A percentile compares a stretch with the other conserved stretches of the same genome.
phyloP scores from a whole-genome alignment of 306 rosid species.

The Cajanus cajan region DNA sequence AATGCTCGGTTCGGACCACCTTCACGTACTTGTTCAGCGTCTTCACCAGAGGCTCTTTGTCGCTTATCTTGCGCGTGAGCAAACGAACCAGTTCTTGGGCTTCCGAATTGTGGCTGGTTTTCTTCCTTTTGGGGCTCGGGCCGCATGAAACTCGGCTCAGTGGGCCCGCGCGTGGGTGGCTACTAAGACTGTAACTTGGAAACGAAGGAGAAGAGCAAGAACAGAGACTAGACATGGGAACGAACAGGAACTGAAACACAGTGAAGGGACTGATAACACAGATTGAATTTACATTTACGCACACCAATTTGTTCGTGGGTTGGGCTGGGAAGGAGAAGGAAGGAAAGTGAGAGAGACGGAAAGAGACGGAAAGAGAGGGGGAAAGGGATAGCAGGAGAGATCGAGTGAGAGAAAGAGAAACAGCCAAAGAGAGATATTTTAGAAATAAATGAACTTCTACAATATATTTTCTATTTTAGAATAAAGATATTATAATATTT shows the following conservation, averaged over 20 bases:
- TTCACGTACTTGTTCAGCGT: constrained; percentile 72
- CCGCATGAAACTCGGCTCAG: constrained; percentile 41
- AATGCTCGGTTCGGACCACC: constrained; percentile 73
- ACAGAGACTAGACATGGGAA: constrained; percentile 12
- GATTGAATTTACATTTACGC: neutral
- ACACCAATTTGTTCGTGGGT: neutral
- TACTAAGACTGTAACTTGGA: neutral
- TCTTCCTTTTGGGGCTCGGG: constrained; percentile 41
- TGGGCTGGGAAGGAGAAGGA: no score
- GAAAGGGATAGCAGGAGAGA: no score
- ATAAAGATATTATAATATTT: no score
- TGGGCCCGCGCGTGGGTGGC: constrained; percentile 13
- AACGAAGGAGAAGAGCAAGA: constrained; percentile 25
- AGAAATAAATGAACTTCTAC: no score
- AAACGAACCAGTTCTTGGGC: constrained; percentile 60
- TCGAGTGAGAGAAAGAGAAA: no score
- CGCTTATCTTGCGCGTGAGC: constrained; percentile 55
- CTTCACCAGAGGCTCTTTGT: constrained; percentile 70
- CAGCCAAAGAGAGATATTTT: no score
- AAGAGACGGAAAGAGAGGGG: no score
- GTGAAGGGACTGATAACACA: neutral
- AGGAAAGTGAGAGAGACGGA: no score
- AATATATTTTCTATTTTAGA: no score
- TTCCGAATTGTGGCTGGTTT: constrained; percentile 48
- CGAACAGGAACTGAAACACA: neutral